These are phyloP conservation scores for Bretschneidera sinensis DNA, from an alignment of 345 rosid genomes.

Conservation along the genomic window DNA sequence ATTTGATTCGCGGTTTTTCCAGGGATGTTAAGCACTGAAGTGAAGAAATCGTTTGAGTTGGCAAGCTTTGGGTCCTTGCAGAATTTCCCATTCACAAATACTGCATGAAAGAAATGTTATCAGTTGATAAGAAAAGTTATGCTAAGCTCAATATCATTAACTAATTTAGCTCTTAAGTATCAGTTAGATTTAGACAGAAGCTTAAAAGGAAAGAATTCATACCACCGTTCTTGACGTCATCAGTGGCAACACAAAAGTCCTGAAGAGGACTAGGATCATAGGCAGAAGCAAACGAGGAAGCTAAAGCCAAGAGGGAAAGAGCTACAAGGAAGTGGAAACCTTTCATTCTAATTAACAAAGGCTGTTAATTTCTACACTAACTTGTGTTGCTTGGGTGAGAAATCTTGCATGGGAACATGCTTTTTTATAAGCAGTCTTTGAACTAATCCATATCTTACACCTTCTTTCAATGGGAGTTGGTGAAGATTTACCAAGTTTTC, in stretches of 20 bases:
- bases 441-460: no score
- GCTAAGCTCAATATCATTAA: no score
- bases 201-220: not conserved
- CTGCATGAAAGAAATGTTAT: conserved; percentile 12
- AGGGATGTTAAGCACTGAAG: conserved; percentile 25
- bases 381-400: not conserved
- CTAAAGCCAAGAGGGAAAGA: conserved; percentile 19
- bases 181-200: no score
- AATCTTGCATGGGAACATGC: not conserved
- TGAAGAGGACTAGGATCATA: conserved; percentile 29
- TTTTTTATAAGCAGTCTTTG: not conserved
- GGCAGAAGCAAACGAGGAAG: conserved; percentile 11
- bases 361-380: no score
- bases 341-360: not conserved
- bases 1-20: conserved; percentile 23
- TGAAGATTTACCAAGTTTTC: not conserved
- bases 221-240: not conserved
- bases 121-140: not conserved
- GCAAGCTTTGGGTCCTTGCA: conserved; percentile 32
- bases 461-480: not conserved
- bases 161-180: no score
- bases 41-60: conserved; percentile 26
- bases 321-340: not conserved
- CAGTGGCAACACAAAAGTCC: conserved; percentile 25
- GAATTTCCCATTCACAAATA: conserved; percentile 34